Percentiles rank a stretch among this genome's conserved stretches.
These are phyloP conservation scores for Xylariaceae sp. DNA, from an alignment of 2,329 filamentous ascomycete species.

Conservation along the genomic window DNA sequence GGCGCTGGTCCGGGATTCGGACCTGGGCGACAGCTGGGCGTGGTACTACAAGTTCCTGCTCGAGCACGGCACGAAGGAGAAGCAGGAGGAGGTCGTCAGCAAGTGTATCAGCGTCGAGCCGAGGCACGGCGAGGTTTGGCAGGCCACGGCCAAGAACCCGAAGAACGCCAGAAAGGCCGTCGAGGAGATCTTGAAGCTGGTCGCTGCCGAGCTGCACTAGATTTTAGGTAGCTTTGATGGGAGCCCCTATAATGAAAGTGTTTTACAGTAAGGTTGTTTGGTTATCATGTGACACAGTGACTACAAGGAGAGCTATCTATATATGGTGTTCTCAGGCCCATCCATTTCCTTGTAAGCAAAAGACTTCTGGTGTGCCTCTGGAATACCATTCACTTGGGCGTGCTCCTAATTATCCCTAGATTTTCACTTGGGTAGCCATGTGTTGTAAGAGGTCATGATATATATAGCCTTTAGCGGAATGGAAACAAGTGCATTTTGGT, in stretches of 20 bases:
- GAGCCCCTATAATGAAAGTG: background rate
- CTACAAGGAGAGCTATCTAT: too few relatives aligned
- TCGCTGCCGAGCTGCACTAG: slow-evolving; percentile 51
- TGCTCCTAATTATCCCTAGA: too few relatives aligned
- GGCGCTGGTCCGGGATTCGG: slow-evolving; percentile 83
- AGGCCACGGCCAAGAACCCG: slow-evolving; percentile 81
- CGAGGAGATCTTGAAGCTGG: slow-evolving; percentile 83
- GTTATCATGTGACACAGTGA: too few relatives aligned
- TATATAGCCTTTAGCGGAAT: too few relatives aligned
- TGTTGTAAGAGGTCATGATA: too few relatives aligned
- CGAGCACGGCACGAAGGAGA: slow-evolving; percentile 94
- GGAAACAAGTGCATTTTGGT: too few relatives aligned
- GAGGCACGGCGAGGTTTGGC: slow-evolving; percentile 91
- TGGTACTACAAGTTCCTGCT: slow-evolving; percentile 96
- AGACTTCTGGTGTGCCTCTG: too few relatives aligned
- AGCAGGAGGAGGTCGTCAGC: slow-evolving; percentile 78
- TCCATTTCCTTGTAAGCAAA: too few relatives aligned
- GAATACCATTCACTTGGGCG: too few relatives aligned
- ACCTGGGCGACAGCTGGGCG: slow-evolving; percentile 91
- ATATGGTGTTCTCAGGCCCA: too few relatives aligned
- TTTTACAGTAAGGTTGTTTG: background rate
- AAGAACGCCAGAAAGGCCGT: slow-evolving; percentile 72
- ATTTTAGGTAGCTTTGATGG: background rate
- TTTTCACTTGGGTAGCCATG: too few relatives aligned
- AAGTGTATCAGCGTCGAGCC: slow-evolving; percentile 87